phyloP scores from a whole-genome alignment of 495 filamentous ascomycete species.

The Trichoderma virens region DNA sequence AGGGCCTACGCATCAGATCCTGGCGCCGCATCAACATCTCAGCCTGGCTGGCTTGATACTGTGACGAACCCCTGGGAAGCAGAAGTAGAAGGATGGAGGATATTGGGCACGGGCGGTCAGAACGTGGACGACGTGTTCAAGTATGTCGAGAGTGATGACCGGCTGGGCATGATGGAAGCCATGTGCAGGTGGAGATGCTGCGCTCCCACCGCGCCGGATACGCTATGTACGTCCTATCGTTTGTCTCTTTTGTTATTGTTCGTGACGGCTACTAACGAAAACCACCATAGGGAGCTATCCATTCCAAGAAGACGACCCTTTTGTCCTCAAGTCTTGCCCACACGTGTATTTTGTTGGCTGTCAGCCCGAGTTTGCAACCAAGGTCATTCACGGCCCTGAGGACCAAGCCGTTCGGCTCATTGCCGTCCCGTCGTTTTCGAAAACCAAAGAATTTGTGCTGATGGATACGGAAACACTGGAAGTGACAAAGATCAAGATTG shows the following conservation, averaged over 20 bases:
- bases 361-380: conserved; percentile 75
- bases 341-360: conserved; percentile 88
- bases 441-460: conserved; percentile 75
- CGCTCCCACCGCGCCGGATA: conserved; percentile 96
- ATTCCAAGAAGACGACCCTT: conserved; percentile 84
- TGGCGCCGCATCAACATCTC: conserved; percentile 28
- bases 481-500: conserved; percentile 55
- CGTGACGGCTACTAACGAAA: neutral
- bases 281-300: conserved; percentile 73
- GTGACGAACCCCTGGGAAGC: conserved; percentile 93
- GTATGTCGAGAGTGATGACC: conserved; percentile 68
- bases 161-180: conserved; percentile 81
- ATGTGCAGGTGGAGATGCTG: conserved; percentile 84
- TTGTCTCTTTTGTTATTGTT: neutral
- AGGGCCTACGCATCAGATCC: conserved; percentile 51
- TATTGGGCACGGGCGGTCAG: conserved; percentile 82
- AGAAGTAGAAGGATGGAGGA: conserved; percentile 76
- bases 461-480: conserved; percentile 81
- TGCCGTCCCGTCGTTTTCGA: conserved; percentile 69
- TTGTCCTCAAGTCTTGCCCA: conserved; percentile 73
- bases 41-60: conserved; percentile 72
- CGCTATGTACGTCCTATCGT: conserved; percentile 63
- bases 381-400: conserved; percentile 50
- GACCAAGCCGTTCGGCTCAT: conserved; percentile 67
- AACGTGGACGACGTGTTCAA: conserved; percentile 90